Conservation (phyloP, 2,329 filamentous ascomycete genomes). For the Aspergillus calidoustus region DNA sequence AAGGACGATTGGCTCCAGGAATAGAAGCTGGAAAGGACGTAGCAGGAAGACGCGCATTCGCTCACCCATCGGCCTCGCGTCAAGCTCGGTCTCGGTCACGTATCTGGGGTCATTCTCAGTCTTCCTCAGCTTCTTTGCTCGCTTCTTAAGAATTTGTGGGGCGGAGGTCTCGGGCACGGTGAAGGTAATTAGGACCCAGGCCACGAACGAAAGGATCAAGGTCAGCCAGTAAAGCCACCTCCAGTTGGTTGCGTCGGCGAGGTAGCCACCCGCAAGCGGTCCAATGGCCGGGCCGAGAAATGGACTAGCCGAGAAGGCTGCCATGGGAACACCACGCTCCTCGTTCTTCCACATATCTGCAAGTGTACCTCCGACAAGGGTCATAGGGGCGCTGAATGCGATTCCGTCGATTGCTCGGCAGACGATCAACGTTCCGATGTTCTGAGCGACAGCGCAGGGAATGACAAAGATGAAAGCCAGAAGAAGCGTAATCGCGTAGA, state of each 20-base stretch:
- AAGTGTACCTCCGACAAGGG: conserved; percentile 78
- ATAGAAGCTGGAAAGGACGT: conserved; percentile 83
- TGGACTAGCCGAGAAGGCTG: conserved; percentile 79
- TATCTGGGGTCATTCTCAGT: conserved; percentile 68
- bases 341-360: conserved; percentile 85
- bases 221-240: conserved; percentile 89
- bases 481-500: conserved; percentile 71
- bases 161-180: conserved; percentile 92
- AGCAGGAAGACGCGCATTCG: conserved; percentile 75
- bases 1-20: conserved; percentile 82
- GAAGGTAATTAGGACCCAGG: conserved; percentile 79
- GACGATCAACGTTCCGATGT: conserved; percentile 75
- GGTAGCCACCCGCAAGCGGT: conserved; percentile 76
- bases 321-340: conserved; percentile 85
- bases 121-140: conserved; percentile 74
- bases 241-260: conserved; percentile 73
- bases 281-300: conserved; percentile 81
- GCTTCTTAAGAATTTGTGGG: conserved; percentile 71
- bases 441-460: conserved; percentile 75
- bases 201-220: conserved; percentile 71
- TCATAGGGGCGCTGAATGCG: conserved; percentile 85
- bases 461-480: conserved; percentile 79
- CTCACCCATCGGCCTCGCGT: conserved; percentile 70
- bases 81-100: conserved; percentile 81
- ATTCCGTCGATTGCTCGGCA: conserved; percentile 80